These are phyloP conservation scores for Toxicodendron radicans DNA, from an alignment of 345 rosid species.

Conservation along the genomic window DNA sequence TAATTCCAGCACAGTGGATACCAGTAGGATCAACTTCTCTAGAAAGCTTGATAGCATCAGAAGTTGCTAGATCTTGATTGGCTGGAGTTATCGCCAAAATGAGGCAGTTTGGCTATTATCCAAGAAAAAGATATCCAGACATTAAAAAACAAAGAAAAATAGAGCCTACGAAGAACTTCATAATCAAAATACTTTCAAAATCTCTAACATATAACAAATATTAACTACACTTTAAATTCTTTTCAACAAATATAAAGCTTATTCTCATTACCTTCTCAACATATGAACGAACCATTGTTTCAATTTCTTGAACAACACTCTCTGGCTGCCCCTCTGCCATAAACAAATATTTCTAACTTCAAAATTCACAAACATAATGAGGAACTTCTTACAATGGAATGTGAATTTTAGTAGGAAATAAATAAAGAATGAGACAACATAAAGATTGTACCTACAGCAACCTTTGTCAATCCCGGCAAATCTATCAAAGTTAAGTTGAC, in stretches of 20 bases:
- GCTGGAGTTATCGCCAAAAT: constrained; percentile 74
- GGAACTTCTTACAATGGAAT: not conserved
- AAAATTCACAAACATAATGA: not conserved
- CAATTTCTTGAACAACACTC: constrained; percentile 56
- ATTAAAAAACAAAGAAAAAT: not conserved
- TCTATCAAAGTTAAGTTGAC: constrained; percentile 69
- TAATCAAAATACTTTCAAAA: not conserved
- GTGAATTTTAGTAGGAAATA: not conserved
- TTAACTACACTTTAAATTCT: not conserved
- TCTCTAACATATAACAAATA: not conserved
- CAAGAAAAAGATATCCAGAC: constrained; percentile 8
- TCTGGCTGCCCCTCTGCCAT: constrained; percentile 66
- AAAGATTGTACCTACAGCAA: constrained; percentile 52
- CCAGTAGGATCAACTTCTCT: constrained; percentile 68
- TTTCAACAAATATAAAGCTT: not conserved
- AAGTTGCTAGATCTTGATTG: constrained; percentile 74
- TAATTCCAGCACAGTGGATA: constrained; percentile 15
- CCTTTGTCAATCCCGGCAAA: constrained; percentile 73
- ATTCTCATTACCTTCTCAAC: constrained; percentile 49
- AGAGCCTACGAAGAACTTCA: not conserved
- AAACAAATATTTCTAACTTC: constrained; percentile 19
- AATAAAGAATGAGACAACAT: not conserved
- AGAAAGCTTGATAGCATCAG: constrained; percentile 73
- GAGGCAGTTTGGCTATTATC: constrained; percentile 51
- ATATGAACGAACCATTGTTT: constrained; percentile 62